Conservation (phyloP, 345 rosid genomes). For the Heritiera littoralis region DNA sequence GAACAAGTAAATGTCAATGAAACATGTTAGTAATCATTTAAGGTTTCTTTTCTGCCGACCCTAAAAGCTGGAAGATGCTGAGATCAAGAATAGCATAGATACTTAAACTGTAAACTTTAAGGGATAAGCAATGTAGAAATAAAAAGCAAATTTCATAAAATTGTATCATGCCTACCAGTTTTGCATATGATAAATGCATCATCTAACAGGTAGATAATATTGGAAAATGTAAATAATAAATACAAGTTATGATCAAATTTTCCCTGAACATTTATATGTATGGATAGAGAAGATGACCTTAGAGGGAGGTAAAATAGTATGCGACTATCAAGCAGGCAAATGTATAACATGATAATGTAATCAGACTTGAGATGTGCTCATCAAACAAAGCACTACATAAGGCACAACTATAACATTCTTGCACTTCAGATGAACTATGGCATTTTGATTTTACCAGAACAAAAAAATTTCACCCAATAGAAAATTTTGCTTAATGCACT, state of each 20-base stretch:
- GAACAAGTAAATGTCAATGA: not conserved
- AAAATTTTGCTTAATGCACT: conserved; percentile 4
- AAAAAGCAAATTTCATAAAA: not conserved
- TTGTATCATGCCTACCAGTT: not conserved
- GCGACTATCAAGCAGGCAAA: not conserved
- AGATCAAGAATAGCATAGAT: not conserved
- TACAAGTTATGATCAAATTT: not conserved
- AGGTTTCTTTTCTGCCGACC: conserved; percentile 2
- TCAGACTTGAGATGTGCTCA: not conserved
- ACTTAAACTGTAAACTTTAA: not conserved
- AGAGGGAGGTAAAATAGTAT: not conserved
- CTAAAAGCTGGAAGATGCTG: conserved; percentile 1
- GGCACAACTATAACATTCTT: not conserved
- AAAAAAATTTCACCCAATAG: not conserved
- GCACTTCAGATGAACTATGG: not conserved
- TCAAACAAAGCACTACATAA: not conserved
- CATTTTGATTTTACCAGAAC: not conserved
- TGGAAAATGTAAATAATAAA: not conserved
- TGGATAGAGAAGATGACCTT: not conserved
- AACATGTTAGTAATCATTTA: conserved; percentile 1
- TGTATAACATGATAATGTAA: not conserved
- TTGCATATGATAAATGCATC: not conserved
- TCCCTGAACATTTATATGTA: not conserved
- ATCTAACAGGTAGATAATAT: not conserved
- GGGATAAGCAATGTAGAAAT: not conserved